Percentiles rank a stretch among this genome's conserved stretches.
Evolutionary conservation across 257 asterid genomes (phyloP).

Genomic region (Linderniella brevidens): DNA sequence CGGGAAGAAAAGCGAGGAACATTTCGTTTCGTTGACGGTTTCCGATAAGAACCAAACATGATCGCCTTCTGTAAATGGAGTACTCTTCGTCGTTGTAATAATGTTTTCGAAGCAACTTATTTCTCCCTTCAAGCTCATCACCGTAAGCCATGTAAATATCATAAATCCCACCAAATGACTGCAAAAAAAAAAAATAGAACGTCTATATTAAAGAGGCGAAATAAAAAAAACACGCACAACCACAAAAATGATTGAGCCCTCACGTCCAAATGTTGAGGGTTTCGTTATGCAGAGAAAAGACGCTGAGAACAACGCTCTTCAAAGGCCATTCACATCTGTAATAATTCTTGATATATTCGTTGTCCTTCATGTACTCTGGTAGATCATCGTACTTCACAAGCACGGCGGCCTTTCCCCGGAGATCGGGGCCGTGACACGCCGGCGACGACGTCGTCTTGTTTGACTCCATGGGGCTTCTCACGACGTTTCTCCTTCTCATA

Average conservation of each 20-base stretch:
- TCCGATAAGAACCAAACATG: background rate
- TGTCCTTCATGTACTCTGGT: constrained; percentile 81
- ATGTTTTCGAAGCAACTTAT: constrained; percentile 30
- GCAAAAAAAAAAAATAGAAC: background rate
- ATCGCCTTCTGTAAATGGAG: no score
- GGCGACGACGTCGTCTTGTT: no score
- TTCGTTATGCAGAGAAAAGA: constrained; percentile 78
- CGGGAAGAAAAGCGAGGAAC: no score
- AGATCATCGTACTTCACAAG: constrained; percentile 37
- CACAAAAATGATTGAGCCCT: constrained; percentile 5
- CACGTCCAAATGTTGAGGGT: constrained; percentile 93
- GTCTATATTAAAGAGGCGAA: background rate
- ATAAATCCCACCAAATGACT: constrained; percentile 82
- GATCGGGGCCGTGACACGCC: no score
- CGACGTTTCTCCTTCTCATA: no score
- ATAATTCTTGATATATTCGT: constrained; percentile 60
- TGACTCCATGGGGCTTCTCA: no score
- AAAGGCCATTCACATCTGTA: constrained; percentile 92
- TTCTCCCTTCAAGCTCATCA: constrained; percentile 43
- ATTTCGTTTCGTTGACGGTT: no score
- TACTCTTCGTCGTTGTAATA: constrained; percentile 15
- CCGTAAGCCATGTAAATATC: constrained; percentile 50
- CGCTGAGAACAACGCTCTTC: constrained; percentile 47
- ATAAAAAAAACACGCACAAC: background rate
- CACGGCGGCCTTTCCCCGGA: no score